Evolutionary conservation across 495 filamentous ascomycete genomes (phyloP).

Genomic region (Oidiodendron maius): DNA sequence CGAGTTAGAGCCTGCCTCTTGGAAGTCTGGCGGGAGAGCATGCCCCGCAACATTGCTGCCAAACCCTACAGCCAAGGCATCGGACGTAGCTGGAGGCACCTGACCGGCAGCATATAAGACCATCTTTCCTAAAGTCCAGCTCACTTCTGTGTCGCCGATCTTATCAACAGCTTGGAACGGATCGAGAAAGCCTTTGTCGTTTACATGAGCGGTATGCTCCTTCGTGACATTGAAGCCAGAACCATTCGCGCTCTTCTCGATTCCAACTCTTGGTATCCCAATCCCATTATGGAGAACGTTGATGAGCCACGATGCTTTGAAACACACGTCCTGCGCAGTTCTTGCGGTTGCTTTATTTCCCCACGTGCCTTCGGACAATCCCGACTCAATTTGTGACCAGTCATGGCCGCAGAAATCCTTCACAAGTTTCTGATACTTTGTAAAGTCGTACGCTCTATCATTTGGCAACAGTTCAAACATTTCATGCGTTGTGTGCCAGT

Average conservation of each 20-base stretch:
- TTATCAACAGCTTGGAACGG: constrained; percentile 93
- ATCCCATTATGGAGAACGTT: constrained; percentile 95
- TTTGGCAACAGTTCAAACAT: constrained; percentile 78
- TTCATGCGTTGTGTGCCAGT: constrained; percentile 98
- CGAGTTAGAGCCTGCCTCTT: constrained; percentile 67
- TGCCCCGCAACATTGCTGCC: constrained; percentile 62
- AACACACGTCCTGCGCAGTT: constrained; percentile 81
- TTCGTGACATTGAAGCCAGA: constrained; percentile 68
- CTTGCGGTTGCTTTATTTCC: constrained; percentile 71
- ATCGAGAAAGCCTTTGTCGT: constrained; percentile 75
- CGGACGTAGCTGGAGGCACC: constrained; percentile 52
- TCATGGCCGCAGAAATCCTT: constrained; percentile 77
- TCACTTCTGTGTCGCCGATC: constrained; percentile 89
- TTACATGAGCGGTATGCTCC: constrained; percentile 54
- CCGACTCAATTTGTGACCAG: constrained; percentile 68
- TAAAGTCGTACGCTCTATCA: constrained; percentile 85
- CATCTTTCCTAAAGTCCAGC: constrained; percentile 97
- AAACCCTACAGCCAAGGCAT: constrained; percentile 75
- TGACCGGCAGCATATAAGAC: constrained; percentile 94
- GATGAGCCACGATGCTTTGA: constrained; percentile 97
- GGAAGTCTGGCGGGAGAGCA: constrained; percentile 66
- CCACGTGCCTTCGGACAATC: constrained; percentile 59
- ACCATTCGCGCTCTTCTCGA: constrained; percentile 51
- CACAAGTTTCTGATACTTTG: constrained; percentile 82
- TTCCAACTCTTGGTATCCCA: constrained; percentile 81